Evolutionary conservation across 2,329 filamentous ascomycete genomes (phyloP), one percentile per base, ranked within the genome.

Genomic region (Aspergillus udagawae): DNA sequence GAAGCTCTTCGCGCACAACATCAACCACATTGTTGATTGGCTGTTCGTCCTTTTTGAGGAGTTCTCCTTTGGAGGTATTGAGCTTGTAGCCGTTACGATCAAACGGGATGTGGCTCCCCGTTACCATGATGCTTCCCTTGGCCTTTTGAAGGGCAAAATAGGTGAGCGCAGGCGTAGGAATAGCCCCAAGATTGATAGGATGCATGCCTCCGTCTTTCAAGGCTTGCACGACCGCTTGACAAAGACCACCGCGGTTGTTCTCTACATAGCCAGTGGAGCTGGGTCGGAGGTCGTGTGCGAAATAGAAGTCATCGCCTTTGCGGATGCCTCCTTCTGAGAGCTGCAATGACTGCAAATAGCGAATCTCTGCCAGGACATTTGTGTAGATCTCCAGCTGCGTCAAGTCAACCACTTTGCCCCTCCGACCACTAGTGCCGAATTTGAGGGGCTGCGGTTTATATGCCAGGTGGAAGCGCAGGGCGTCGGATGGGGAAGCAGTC

Each of bases 91-190:
- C 69, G 57, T 72, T 72, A 23, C 70, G 70, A 53, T 72, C 67
- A 49, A 72, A 72, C 6, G 70, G 70, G 48, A 72, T 72, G 51
- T 72, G 70, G 53, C 70, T 72, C 4, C 70, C 69, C 3, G 70
- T 72, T 29, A 72, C 69, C 70, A 72, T 72, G 35, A 72, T 71
- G 55, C 67, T 71, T 5, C 69, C 70, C 56, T 72, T 72, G 5
- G 56, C 64, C 29, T 66, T 58, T 27, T 62, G 57, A 8, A 72
- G 61, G 23, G 70, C 70, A 52, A 60, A 70, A 51, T 56, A 67
- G 1, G 69, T 70, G 3, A 72, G 59, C 20, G 69, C 69, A 2
- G 69, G 70, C 7, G 69, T 72, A 8, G 70, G 69, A 17, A 72
- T 72, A 1, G 67, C 67, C 17, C 69, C 69, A 8, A 72, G 60